Evolutionary conservation across 495 filamentous ascomycete genomes (phyloP).

Genomic region (Xylaria telfairii): DNA sequence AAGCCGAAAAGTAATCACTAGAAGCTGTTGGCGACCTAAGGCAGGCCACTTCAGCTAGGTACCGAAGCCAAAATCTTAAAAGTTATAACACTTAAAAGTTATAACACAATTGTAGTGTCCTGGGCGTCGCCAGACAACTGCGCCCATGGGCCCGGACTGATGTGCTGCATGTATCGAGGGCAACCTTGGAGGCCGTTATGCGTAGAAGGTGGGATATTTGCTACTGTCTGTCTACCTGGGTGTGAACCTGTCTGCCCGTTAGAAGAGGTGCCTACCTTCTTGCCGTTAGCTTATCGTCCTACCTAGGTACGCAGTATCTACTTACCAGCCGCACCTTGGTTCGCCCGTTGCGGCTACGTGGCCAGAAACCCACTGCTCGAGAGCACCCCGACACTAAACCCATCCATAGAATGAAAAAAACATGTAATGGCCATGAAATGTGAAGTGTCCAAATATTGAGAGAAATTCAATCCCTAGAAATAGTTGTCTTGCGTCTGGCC

Average conservation of each 20-base stretch:
- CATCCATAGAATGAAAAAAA: background rate
- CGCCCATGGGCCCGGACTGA: background rate
- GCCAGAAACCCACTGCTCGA: background rate
- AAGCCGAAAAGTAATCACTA: background rate
- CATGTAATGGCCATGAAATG: background rate
- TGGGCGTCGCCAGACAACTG: background rate
- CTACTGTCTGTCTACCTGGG: too few relatives aligned
- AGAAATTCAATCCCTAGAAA: background rate
- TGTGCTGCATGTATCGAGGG: background rate
- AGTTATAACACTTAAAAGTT: background rate
- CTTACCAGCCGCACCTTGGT: background rate
- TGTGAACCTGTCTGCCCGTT: background rate
- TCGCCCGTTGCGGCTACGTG: background rate
- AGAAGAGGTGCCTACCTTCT: background rate
- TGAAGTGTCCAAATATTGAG: background rate
- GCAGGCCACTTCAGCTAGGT: background rate
- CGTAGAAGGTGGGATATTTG: too few relatives aligned
- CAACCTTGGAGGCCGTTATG: background rate
- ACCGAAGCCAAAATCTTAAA: background rate
- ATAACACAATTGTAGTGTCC: too few relatives aligned
- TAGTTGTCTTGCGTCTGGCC: background rate
- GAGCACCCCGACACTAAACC: too few relatives aligned
- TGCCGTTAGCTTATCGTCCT: background rate
- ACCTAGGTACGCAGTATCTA: background rate
- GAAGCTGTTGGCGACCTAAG: background rate